Base-by-base conservation (phyloP, 192 early-diverging fungal species). In the Mortierella alpina region DNA sequence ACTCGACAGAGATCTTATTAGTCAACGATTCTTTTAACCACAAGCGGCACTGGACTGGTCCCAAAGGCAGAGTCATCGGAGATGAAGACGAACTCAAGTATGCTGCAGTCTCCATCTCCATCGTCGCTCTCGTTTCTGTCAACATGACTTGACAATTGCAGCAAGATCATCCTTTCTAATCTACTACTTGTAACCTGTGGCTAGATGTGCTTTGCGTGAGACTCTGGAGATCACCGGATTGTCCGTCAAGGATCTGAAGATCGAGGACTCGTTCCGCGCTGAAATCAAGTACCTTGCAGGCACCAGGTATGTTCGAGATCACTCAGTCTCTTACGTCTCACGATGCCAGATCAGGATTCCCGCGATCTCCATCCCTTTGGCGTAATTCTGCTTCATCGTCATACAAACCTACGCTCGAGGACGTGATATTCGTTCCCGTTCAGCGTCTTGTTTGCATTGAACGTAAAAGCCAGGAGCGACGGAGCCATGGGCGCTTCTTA, bases 31-130 rank as follows among this genome's bases (percentile, higher is more conserved):
- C 93, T 59, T 93, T 90, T 67, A 83, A 91, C 63, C 89, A 93
- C 78, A 93, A 94, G 72, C 86, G 89, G 70, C 90, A 95, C 82
- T 96, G 95, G 95, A 89, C 87, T 49, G 90, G 91, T 65, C 95
- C 95, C 42, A 95, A 95, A 82, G 93, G 94, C 65, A 85, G 86
- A 67, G 84, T 90, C 44, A 88, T 95, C 71, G 93, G 93, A 20
- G 82, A 88, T 68, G 95, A 96, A 85, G 91, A 94, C 84, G 93
- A 94, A 78, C 73, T 90, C 75, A 92, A 93, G 95, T 96, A 93
- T 85, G 90, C 51, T n/a, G 23, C 20, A 22, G 15, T 23, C 17
- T 45, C 22, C 31, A 47, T 44, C 31, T 13, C n/a, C 22, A 1
- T 15, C 39, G 13, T 44, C n/a, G 11, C 15, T 20, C 20, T 56